These are phyloP conservation scores for Aspergillus felis DNA, from an alignment of 2,329 filamentous ascomycete genomes.

Conservation along the genomic window DNA sequence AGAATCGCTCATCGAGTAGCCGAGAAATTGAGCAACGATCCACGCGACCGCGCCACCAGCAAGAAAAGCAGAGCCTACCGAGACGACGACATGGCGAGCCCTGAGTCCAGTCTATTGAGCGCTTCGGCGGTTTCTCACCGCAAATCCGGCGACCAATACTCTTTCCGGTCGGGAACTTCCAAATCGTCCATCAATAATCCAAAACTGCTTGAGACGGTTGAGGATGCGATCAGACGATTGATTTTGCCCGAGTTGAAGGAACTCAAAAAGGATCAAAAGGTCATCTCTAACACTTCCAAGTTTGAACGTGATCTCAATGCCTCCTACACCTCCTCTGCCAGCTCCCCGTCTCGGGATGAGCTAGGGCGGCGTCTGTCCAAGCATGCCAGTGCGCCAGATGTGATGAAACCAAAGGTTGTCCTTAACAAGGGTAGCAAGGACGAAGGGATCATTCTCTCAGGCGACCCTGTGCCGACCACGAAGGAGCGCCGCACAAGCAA, in stretches of 20 bases:
- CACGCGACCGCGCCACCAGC: constrained; percentile 42
- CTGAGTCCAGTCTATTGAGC: constrained; percentile 61
- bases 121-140: constrained; percentile 53
- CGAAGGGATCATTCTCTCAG: constrained; percentile 55
- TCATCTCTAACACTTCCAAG: constrained; percentile 65
- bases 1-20: constrained; percentile 65
- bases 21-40: constrained; percentile 59
- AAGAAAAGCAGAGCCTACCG: constrained; percentile 45
- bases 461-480: constrained; percentile 47
- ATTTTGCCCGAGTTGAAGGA: constrained; percentile 90
- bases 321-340: constrained; percentile 54
- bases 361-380: constrained; percentile 55
- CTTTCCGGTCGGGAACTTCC: constrained; percentile 56
- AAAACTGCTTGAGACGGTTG: constrained; percentile 82
- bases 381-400: constrained; percentile 58
- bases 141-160: constrained; percentile 55
- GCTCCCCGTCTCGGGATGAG: constrained; percentile 53
- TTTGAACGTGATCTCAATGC: constrained; percentile 63
- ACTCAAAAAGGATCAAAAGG: constrained; percentile 84
- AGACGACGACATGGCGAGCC: constrained; percentile 53
- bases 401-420: constrained; percentile 59
- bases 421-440: constrained; percentile 57
- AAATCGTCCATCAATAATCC: constrained; percentile 86
- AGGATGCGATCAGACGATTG: constrained; percentile 84
- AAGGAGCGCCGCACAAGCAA: constrained; percentile 54